Evolutionary conservation across 1,284 basidiomycete genomes (phyloP).

Genomic region (Gomphus bonarii): DNA sequence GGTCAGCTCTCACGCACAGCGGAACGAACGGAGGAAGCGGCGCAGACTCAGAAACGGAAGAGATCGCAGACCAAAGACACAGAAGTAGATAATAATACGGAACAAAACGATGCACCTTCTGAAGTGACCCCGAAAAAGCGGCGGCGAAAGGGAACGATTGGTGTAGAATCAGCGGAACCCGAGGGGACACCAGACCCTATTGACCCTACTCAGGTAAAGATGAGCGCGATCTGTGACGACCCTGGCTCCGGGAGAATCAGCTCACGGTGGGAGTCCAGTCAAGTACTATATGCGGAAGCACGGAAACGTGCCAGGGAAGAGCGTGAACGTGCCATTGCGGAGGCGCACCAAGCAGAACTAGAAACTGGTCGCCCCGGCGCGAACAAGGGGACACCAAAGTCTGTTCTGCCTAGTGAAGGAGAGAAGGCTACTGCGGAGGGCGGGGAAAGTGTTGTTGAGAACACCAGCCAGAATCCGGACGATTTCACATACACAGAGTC

Average conservation of each 20-base stretch:
- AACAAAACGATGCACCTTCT: not conserved
- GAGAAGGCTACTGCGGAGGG: slow-evolving; percentile 10
- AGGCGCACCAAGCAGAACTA: slow-evolving; percentile 62
- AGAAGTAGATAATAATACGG: not conserved
- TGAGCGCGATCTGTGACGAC: slow-evolving; percentile 65
- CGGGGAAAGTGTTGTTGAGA: slow-evolving; percentile 7
- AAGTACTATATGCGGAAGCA: slow-evolving; percentile 59
- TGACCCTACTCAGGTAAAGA: slow-evolving; percentile 67
- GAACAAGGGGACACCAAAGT: slow-evolving; percentile 10
- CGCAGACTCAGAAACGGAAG: slow-evolving; percentile 13
- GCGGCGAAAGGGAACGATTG: slow-evolving; percentile 23
- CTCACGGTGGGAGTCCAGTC: slow-evolving; percentile 49
- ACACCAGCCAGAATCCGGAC: slow-evolving; percentile 18
- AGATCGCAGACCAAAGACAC: not conserved
- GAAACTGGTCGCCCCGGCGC: slow-evolving; percentile 15
- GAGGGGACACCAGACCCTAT: slow-evolving; percentile 20
- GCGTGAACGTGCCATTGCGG: slow-evolving; percentile 49
- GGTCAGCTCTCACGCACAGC: not conserved
- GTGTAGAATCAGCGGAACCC: not conserved
- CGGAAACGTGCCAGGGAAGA: slow-evolving; percentile 52
- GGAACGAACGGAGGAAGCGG: not conserved
- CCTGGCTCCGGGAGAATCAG: slow-evolving; percentile 65
- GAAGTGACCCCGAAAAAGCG: slow-evolving; percentile 16
- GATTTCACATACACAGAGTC: slow-evolving; percentile 61
- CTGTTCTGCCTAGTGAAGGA: slow-evolving; percentile 10